phyloP scores from a whole-genome alignment of 192 early-diverging fungal genomes.

The Physocladia obscura region DNA sequence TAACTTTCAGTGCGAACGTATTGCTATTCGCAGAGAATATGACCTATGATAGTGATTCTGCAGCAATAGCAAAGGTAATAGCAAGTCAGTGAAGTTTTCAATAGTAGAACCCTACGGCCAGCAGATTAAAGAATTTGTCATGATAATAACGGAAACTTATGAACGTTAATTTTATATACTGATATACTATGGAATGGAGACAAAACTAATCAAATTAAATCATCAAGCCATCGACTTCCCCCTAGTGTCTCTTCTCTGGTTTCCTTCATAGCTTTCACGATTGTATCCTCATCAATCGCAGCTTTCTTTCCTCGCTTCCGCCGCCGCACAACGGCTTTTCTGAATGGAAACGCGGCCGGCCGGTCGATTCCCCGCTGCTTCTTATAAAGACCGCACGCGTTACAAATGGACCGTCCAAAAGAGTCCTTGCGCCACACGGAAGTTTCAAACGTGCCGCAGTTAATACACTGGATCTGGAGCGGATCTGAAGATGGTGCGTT shows the following conservation, averaged over 20 bases:
- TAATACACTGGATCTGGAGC: background rate
- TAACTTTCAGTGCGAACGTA: too few species aligned
- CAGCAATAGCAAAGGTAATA: too few species aligned
- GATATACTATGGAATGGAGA: background rate
- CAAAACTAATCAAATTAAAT: background rate
- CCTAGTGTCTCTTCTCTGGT: background rate
- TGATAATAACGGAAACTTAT: too few species aligned
- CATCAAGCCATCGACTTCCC: background rate
- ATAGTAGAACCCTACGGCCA: too few species aligned
- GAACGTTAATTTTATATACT: background rate
- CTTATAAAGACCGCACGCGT: conserved; percentile 2
- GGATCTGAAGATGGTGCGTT: background rate
- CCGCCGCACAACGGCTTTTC: background rate
- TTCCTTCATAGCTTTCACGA: background rate
- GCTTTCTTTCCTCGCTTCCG: background rate
- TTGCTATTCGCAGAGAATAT: too few species aligned
- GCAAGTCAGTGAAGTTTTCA: too few species aligned
- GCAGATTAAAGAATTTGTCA: too few species aligned
- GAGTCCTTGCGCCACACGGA: background rate
- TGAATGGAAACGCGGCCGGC: background rate
- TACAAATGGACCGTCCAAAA: background rate
- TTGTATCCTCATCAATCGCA: background rate
- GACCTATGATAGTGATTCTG: too few species aligned
- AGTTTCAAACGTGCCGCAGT: background rate
- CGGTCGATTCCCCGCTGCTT: background rate